These are phyloP conservation scores for Citrus sp. DNA, from an alignment of 345 rosid genomes.

Conservation along the genomic window DNA sequence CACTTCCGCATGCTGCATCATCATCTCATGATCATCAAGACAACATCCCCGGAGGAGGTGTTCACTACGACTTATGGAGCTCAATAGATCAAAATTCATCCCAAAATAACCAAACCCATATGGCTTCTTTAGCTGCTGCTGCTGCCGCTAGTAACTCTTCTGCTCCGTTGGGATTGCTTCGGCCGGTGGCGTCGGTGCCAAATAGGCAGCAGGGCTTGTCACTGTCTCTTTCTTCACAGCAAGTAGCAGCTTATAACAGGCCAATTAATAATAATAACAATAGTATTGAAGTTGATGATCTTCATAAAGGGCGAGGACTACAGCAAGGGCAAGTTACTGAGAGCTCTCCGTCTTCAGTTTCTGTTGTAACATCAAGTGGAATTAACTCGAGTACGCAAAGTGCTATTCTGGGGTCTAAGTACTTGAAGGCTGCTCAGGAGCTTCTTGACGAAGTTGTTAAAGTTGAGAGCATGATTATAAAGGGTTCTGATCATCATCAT, in stretches of 20 bases:
- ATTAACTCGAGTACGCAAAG: slow-evolving; percentile 28
- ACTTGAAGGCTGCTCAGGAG: slow-evolving; percentile 71
- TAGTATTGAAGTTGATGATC: slow-evolving; percentile 1
- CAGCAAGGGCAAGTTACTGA: slow-evolving; percentile 15
- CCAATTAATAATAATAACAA: not conserved
- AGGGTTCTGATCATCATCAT: slow-evolving; percentile 7
- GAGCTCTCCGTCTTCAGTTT: slow-evolving; percentile 39
- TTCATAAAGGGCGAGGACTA: slow-evolving; percentile 1
- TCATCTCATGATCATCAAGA: slow-evolving; percentile 23
- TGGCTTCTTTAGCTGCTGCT: slow-evolving; percentile 13
- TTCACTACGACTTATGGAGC: slow-evolving; percentile 35
- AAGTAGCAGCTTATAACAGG: slow-evolving; percentile 11
- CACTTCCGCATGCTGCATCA: slow-evolving; percentile 17
- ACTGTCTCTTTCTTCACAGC: slow-evolving; percentile 34
- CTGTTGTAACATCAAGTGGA: slow-evolving; percentile 34
- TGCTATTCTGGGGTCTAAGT: slow-evolving; percentile 45
- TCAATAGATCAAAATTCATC: slow-evolving; percentile 28
- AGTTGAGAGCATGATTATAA: slow-evolving; percentile 30
- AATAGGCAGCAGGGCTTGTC: slow-evolving; percentile 49
- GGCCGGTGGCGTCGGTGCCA: slow-evolving; percentile 22
- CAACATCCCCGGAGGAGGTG: slow-evolving; percentile 16
- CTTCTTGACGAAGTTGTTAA: slow-evolving; percentile 65
- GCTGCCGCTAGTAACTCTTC: slow-evolving; percentile 4
- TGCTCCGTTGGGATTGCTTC: slow-evolving; percentile 15
- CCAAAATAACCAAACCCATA: slow-evolving; percentile 2